Conservation (phyloP, 1,139 yeast genomes). For the Yamadazyma pseudoaaseri region DNA sequence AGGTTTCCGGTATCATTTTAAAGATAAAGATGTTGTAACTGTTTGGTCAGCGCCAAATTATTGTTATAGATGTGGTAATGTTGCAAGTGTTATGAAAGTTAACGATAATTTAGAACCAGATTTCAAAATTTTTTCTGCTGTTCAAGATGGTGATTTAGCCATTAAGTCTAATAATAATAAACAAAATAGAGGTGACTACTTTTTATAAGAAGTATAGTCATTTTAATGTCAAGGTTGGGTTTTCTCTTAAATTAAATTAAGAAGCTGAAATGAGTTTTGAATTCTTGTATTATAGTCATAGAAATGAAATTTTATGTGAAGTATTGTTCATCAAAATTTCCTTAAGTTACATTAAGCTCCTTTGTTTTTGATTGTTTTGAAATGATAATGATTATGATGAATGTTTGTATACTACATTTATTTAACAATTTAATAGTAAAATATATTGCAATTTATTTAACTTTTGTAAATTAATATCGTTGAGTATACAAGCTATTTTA, state of each 20-base stretch:
- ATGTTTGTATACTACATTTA: constrained; percentile 15
- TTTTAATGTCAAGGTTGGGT: constrained; percentile 1
- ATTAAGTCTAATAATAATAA: constrained; percentile 67
- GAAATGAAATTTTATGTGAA: too few species aligned
- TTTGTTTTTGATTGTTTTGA: constrained; percentile 3
- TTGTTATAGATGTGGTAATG: constrained; percentile 97
- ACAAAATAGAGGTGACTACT: constrained; percentile 81
- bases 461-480: neutral
- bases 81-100: constrained; percentile 96
- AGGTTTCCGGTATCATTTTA: constrained; percentile 93
- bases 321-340: neutral
- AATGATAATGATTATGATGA: constrained; percentile 13
- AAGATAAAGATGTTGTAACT: constrained; percentile 92
- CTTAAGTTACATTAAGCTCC: neutral
- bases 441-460: constrained; percentile 1
- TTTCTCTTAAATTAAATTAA: neutral
- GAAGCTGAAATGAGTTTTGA: neutral
- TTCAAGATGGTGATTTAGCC: constrained; percentile 80
- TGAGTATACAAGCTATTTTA: too few species aligned
- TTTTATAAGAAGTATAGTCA: constrained; percentile 43
- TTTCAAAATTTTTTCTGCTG: constrained; percentile 93
- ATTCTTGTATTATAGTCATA: constrained; percentile 4
- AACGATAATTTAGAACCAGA: constrained; percentile 85
- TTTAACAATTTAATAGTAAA: constrained; percentile 10
- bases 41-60: constrained; percentile 99